phyloP scores from a whole-genome alignment of 257 asterid species.

The Solanum chilense region DNA sequence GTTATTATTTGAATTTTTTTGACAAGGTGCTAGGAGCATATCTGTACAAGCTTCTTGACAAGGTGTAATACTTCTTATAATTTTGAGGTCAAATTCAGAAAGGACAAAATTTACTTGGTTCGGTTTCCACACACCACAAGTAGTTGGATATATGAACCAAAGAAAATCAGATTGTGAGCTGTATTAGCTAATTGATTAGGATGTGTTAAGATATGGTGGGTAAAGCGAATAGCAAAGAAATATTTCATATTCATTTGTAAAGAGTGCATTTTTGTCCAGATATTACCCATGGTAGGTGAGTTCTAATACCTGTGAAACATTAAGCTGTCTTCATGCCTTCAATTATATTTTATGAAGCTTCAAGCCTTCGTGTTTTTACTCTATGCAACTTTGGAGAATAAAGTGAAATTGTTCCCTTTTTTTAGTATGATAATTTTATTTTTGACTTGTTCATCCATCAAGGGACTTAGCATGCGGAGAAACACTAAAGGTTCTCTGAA shows the following conservation, averaged over 20 bases:
- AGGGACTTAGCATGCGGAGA: slow-evolving; percentile 14
- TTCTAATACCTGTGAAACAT: neutral
- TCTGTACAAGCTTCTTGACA: neutral
- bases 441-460: slow-evolving; percentile 6
- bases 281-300: neutral
- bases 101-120: neutral
- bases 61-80: neutral
- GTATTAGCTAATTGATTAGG: neutral
- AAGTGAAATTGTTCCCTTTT: neutral
- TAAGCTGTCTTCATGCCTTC: neutral
- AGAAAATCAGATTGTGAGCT: neutral
- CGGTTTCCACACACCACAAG: neutral
- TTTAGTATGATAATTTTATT: neutral
- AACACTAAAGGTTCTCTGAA: slow-evolving; percentile 3
- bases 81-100: neutral
- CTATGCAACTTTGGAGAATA: neutral
- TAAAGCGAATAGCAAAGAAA: neutral
- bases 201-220: neutral
- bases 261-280: neutral
- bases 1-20: neutral
- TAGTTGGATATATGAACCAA: neutral
- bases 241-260: neutral
- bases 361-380: neutral
- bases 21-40: neutral
- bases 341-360: neutral